phyloP scores from a whole-genome alignment of 345 rosid species.

The Noccaea bulbosa region DNA sequence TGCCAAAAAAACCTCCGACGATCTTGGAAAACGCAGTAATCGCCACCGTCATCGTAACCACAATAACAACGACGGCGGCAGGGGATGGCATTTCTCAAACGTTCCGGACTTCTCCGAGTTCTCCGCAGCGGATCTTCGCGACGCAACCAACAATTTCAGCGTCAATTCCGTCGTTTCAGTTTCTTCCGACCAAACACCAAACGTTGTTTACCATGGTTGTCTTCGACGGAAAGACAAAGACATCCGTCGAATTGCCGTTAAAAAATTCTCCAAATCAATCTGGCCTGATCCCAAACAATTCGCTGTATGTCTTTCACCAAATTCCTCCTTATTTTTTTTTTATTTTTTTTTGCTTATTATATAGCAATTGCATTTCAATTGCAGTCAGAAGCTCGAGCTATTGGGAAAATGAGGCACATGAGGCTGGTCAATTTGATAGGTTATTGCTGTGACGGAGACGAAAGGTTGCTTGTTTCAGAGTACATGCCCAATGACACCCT shows the following conservation, averaged over 20 bases:
- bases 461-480: conserved; percentile 89
- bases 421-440: conserved; percentile 89
- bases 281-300: conserved; percentile 96
- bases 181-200: conserved; percentile 78
- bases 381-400: conserved; percentile 83
- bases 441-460: conserved; percentile 93
- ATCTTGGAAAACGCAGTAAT: conserved; percentile 25
- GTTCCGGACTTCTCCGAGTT: conserved; percentile 63
- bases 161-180: conserved; percentile 72
- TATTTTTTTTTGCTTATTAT: too few relatives aligned
- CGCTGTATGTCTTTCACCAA: conserved; percentile 46
- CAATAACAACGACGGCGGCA: neutral
- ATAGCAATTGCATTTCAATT: too few relatives aligned
- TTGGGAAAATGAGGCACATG: conserved; percentile 74
- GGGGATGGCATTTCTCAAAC: conserved; percentile 43
- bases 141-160: conserved; percentile 85
- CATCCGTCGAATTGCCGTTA: conserved; percentile 75
- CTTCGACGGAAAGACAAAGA: conserved; percentile 50
- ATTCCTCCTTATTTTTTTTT: too few relatives aligned
- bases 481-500: conserved; percentile 89
- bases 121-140: conserved; percentile 69
- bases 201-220: conserved; percentile 78
- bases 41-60: conserved; percentile 38
- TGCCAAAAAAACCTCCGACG: conserved; percentile 30
- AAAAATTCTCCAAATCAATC: conserved; percentile 71